These are phyloP conservation scores for Pichia californica DNA, from an alignment of 805 yeast genomes.

Conservation along the genomic window DNA sequence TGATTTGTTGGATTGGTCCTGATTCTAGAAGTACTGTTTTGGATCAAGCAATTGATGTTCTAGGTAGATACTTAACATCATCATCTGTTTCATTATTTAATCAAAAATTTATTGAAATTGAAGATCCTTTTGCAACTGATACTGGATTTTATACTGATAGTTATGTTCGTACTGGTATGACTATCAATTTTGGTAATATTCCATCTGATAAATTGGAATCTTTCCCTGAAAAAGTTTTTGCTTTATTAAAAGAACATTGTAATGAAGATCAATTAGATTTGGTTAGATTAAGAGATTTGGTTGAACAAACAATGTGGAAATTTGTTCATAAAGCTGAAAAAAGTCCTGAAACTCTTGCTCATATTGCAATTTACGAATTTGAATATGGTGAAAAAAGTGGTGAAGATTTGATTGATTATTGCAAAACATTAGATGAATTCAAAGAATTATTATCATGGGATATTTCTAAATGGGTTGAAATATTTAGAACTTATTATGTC, in stretches of 20 bases:
- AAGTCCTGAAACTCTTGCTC: slow-evolving; percentile 53
- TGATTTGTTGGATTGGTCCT: slow-evolving; percentile 81
- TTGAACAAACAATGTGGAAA: slow-evolving; percentile 59
- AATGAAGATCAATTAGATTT: slow-evolving; percentile 50
- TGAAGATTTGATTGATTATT: slow-evolving; percentile 47
- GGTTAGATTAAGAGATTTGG: slow-evolving; percentile 55
- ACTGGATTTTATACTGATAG: slow-evolving; percentile 69
- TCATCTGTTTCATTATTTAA: slow-evolving; percentile 72
- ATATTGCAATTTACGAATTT: slow-evolving; percentile 69
- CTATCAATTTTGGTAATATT: slow-evolving; percentile 59
- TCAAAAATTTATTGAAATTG: slow-evolving; percentile 68
- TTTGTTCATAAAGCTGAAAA: slow-evolving; percentile 57
- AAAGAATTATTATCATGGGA: slow-evolving; percentile 57
- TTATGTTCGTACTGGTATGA: slow-evolving; percentile 54
- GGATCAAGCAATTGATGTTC: slow-evolving; percentile 63
- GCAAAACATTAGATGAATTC: slow-evolving; percentile 53
- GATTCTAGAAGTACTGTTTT: slow-evolving; percentile 41
- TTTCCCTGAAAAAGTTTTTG: slow-evolving; percentile 46
- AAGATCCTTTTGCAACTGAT: slow-evolving; percentile 73
- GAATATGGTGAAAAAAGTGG: slow-evolving; percentile 68
- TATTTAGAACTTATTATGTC: slow-evolving; percentile 48
- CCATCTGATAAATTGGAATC: slow-evolving; percentile 57
- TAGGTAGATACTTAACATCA: slow-evolving; percentile 70
- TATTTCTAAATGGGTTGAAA: slow-evolving; percentile 56
- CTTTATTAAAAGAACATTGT: slow-evolving; percentile 48